These are phyloP conservation scores for Eutrema heterophyllum DNA, from an alignment of 345 rosid genomes.

Conservation along the genomic window DNA sequence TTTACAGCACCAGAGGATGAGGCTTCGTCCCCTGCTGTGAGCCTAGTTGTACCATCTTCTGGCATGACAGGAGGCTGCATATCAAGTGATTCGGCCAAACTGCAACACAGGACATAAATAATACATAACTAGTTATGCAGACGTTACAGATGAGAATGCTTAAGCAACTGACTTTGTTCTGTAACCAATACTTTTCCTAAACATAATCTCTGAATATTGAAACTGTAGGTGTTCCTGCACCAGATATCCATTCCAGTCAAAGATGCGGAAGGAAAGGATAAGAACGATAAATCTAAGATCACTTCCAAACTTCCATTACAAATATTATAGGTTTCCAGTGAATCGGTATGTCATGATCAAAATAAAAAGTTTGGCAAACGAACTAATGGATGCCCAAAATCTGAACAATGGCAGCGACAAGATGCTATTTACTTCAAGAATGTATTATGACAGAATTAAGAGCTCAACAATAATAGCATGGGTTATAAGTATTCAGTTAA, in stretches of 20 bases:
- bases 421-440: not conserved
- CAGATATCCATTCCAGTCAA: slow-evolving; percentile 10
- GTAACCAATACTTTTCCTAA: not conserved
- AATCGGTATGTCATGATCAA: not conserved
- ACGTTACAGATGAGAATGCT: slow-evolving; percentile 4
- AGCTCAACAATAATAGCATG: not conserved
- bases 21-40: slow-evolving; percentile 77
- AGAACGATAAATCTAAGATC: not conserved
- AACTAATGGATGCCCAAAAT: not conserved
- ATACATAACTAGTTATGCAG: not conserved
- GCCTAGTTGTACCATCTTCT: slow-evolving; percentile 95
- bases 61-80: slow-evolving; percentile 99
- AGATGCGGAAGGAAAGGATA: not conserved
- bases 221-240: not conserved
- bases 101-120: slow-evolving; percentile 26
- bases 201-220: slow-evolving; percentile 1
- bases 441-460: not conserved
- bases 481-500: not conserved
- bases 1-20: slow-evolving; percentile 67
- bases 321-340: not conserved
- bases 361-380: not conserved
- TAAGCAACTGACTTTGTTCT: not conserved
- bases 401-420: not conserved
- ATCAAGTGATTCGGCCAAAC: slow-evolving; percentile 96
- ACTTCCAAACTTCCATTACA: not conserved